Base-by-base conservation (phyloP, 768 basidiomycete species). In the Rhodotorula taiwanensis region DNA sequence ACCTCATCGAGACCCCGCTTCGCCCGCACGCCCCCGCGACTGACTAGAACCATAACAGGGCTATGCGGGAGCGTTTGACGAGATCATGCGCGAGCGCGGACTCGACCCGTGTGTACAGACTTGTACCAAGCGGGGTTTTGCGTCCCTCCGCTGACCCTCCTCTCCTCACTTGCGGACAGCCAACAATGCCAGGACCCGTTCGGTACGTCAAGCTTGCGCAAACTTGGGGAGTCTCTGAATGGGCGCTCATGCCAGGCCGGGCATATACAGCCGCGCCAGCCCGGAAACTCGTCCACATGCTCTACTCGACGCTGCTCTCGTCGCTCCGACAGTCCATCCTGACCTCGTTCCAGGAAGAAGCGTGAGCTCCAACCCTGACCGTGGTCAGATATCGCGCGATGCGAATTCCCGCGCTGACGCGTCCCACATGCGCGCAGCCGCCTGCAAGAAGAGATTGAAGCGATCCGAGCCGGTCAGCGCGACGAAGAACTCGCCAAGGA, bases 221-320 rank as follows among this genome's bases (percentile, higher is more conserved):
- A 23, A 21, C 48, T n/a, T n/a, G n/a, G n/a, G n/a, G n/a, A n/a
- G n/a, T n/a, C n/a, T n/a, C n/a, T n/a, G n/a, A n/a, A n/a, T n/a
- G n/a, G n/a, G n/a, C n/a, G n/a, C n/a, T n/a, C n/a, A n/a, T n/a
- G n/a, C n/a, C n/a, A n/a, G n/a, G n/a, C n/a, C n/a, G n/a, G n/a
- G n/a, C n/a, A n/a, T n/a, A n/a, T n/a, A 21, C 51, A 68, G 67
- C 67, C 10, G 62, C 58, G 2, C 62, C 67, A 0, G 16, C 52
- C 11, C 58, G 59, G n/a, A 60, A 60, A 36, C 62, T 68, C 15
- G 62, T 59, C 44, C 67, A 60, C 52, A 42, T 51, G 23, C 51
- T 60, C 45, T 68, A 68, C 54, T 34, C 60, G 15, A 6, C 47
- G 20, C 60, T 62, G 1, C 60, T 66, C 21, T 5, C 14, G 16